Evolutionary conservation across 31 red algal genomes (phyloP).

Genomic region (Porphyra umbilicalis): DNA sequence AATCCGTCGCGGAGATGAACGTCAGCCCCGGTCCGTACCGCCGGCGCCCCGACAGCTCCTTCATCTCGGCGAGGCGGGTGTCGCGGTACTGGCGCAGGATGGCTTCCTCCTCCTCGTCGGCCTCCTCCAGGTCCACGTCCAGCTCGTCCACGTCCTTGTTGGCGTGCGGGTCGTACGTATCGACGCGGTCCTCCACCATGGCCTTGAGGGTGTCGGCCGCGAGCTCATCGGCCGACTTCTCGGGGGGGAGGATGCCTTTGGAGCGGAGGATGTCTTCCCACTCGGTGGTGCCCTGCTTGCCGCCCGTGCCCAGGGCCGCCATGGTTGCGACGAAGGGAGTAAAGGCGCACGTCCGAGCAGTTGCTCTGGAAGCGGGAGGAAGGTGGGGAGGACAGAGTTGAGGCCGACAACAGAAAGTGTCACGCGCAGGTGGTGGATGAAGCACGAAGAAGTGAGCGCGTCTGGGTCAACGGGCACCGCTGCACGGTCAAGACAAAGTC

Average conservation of each 20-base stretch:
- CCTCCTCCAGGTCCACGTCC: conserved; percentile 85
- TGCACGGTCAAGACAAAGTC: no score
- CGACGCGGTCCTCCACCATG: conserved; percentile 66
- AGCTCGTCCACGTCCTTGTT: conserved; percentile 52
- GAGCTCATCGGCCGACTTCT: conserved; percentile 74
- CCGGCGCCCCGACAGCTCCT: conserved; percentile 16
- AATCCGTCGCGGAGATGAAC: conserved; percentile 61
- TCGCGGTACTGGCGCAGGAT: conserved; percentile 62
- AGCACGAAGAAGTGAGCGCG: no score
- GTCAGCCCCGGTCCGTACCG: conserved; percentile 69
- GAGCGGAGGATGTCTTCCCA: conserved; percentile 87
- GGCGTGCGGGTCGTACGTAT: conserved; percentile 74
- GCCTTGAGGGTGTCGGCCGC: conserved; percentile 53
- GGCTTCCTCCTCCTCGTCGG: conserved; percentile 75
- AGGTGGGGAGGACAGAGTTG: no score
- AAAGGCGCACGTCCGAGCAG: no score
- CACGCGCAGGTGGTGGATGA: no score
- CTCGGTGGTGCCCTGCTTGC: conserved; percentile 73
- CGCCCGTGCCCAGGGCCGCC: conserved; percentile 79
- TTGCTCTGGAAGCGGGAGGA: no score
- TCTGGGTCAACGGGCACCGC: no score
- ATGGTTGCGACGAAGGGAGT: conserved; percentile 5
- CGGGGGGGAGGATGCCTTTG: conserved; percentile 76
- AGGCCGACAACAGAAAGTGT: no score
- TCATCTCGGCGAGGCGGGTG: conserved; percentile 58